Evolutionary conservation across 495 filamentous ascomycete genomes (phyloP).

Genomic region (Xylaria venustula): DNA sequence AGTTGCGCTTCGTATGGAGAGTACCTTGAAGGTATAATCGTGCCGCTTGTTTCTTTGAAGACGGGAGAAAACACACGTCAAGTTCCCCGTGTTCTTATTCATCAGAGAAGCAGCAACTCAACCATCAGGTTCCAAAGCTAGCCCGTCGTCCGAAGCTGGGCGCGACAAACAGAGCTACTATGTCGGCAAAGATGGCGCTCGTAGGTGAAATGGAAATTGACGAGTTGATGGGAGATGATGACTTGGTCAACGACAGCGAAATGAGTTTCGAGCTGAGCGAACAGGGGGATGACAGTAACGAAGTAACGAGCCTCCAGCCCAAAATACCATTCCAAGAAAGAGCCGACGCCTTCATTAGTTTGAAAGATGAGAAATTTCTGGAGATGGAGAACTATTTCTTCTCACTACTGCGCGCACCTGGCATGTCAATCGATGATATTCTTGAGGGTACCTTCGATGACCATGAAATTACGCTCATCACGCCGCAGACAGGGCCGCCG

Average conservation of each 20-base stretch:
- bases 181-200: not conserved
- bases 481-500: slow-evolving; percentile 15
- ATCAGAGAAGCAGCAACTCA: not conserved
- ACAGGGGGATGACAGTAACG: not conserved
- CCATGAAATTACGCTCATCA: slow-evolving; percentile 23
- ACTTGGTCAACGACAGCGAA: not conserved
- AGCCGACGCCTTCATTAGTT: slow-evolving; percentile 15
- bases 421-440: slow-evolving; percentile 19
- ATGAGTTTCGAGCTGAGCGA: not conserved
- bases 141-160: not conserved
- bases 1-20: not conserved
- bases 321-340: slow-evolving; percentile 16
- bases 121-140: not conserved
- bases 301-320: not conserved
- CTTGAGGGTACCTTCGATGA: slow-evolving; percentile 23
- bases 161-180: not conserved
- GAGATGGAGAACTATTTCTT: slow-evolving; percentile 21
- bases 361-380: slow-evolving; percentile 14
- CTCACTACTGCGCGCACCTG: slow-evolving; percentile 14
- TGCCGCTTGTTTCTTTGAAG: slow-evolving; percentile 2
- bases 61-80: not conserved
- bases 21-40: not conserved
- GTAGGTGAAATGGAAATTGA: not conserved
- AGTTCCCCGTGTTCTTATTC: not conserved
- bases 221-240: not conserved